Evolutionary conservation across 352 stramenopile genomes (phyloP), one percentile per base, ranked within the genome.

Genomic region (Globisporangium emineosum): DNA sequence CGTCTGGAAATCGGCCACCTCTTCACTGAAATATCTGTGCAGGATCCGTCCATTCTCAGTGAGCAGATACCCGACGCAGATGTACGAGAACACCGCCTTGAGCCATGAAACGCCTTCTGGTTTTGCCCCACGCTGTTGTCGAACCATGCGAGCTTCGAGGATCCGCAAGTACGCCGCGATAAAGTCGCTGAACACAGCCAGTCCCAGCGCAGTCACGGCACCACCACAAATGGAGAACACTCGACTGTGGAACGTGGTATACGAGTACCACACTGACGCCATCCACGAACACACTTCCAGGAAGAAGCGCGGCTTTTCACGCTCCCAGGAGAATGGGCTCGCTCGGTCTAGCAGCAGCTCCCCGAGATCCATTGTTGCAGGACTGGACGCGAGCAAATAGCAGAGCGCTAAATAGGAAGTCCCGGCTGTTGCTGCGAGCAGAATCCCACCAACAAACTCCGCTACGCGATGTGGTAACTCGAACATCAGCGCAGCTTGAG

Each of bases 251-350:
- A 75, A 85, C 5, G 69, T 62, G 50, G 67, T 86, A 69, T 91
- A 94, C 57, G 86, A 82, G 54, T 77, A 89, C 71, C 83, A 72
- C 9, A 94, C 81, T 12, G 76, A 78, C 17, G 77, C 79, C 58
- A 91, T 81, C 83, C 83, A 94, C 12, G 76, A 88, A 59, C 74
- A 93, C 19, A 84, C 71, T 51, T 94, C 83, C 6, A 94, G 55
- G 29, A 93, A 77, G 37, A 88, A 68, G 23, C 82, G 71, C n/a
- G 80, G 60, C 49, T 76, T 76, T 52, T 90, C 82, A 49, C 71
- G 54, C 9, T 72, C 60, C 79, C 82, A 89, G 19, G 72, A 71
- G 19, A 81, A 66, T 45, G 75, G 79, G 53, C 77, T 79, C 7
- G 79, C 78, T 45, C 85, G 79, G 40, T 76, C 72, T 47, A 90